Evolutionary conservation across 2,329 filamentous ascomycete species (phyloP).

Genomic region (Hypoxylon sp.): DNA sequence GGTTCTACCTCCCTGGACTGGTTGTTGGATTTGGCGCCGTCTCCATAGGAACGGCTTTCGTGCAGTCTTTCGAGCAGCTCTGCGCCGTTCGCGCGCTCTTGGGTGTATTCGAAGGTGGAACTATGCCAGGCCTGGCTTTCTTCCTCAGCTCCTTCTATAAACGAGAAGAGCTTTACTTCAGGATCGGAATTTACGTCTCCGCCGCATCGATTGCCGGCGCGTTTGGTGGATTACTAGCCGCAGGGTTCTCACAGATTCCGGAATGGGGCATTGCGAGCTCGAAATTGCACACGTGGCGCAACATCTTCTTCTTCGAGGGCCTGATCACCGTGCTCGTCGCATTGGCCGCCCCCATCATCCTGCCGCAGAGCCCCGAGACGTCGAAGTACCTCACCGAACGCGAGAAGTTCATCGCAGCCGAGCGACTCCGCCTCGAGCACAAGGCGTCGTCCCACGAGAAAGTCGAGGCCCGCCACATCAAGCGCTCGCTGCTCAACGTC

Average conservation of each 20-base stretch:
- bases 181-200: conserved; percentile 70
- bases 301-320: conserved; percentile 76
- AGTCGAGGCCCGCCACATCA: conserved; percentile 65
- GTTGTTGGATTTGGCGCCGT: conserved; percentile 70
- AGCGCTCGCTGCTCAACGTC: conserved; percentile 67
- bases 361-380: conserved; percentile 65
- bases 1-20: conserved; percentile 67
- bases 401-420: conserved; percentile 68
- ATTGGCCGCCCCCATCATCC: conserved; percentile 63
- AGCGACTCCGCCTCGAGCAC: conserved; percentile 66
- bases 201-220: conserved; percentile 69
- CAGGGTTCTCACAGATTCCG: conserved; percentile 66
- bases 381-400: conserved; percentile 66
- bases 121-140: conserved; percentile 71
- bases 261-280: conserved; percentile 63
- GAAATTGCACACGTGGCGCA: conserved; percentile 67
- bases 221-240: conserved; percentile 70
- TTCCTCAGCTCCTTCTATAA: conserved; percentile 71
- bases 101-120: conserved; percentile 70
- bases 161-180: conserved; percentile 68
- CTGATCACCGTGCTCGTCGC: conserved; percentile 67
- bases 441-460: conserved; percentile 62
- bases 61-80: conserved; percentile 62
- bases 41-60: conserved; percentile 68
- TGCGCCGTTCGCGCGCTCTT: conserved; percentile 64